Conservation (phyloP, 495 filamentous ascomycete species). For the Talaromyces stipitatus region DNA sequence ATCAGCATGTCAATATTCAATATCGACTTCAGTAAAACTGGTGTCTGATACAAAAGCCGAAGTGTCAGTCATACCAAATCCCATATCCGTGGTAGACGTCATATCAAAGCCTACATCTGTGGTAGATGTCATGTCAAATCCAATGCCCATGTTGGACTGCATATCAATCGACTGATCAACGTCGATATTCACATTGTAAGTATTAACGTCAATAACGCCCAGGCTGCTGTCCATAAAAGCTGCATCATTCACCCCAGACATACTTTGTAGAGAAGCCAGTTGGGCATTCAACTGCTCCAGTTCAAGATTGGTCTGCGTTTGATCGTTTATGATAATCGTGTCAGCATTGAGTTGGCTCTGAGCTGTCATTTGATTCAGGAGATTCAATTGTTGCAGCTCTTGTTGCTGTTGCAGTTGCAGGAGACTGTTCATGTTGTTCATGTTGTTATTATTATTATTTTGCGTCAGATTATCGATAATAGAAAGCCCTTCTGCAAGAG, state of each 20-base stretch:
- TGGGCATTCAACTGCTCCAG: constrained; percentile 1
- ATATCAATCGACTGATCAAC: neutral
- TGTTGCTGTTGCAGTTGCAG: neutral
- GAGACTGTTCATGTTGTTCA: neutral
- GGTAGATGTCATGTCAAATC: neutral
- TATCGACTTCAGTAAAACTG: neutral
- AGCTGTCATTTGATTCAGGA: neutral
- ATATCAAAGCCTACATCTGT: neutral
- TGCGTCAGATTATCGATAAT: neutral
- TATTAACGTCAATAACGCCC: neutral
- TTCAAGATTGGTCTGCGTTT: neutral
- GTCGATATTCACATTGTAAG: neutral
- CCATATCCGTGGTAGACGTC: neutral
- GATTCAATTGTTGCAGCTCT: neutral
- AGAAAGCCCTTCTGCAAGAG: neutral
- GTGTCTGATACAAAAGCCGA: neutral
- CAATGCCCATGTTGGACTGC: neutral
- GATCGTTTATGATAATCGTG: neutral
- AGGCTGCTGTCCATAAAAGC: neutral
- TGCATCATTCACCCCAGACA: neutral
- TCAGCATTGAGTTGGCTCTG: neutral
- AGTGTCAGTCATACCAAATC: neutral
- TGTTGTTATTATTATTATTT: neutral
- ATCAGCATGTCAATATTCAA: neutral
- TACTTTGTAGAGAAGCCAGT: neutral